Conservation (phyloP, 768 basidiomycete genomes). For the Clitopilus passeckerianus region DNA sequence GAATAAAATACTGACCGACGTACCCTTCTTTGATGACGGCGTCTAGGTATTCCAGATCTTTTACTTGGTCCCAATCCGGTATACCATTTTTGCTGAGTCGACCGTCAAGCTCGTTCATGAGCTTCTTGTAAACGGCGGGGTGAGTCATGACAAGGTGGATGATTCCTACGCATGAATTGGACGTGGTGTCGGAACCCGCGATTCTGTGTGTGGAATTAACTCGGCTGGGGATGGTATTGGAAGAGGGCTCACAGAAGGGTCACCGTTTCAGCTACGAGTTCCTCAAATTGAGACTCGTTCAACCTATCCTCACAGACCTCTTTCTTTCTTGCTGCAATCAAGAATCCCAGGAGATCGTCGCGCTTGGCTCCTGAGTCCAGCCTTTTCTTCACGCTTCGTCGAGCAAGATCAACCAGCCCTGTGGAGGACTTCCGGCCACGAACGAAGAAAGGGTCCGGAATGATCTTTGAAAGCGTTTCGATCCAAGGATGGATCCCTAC, state of each 20-base stretch:
- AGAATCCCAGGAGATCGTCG: conserved; percentile 22
- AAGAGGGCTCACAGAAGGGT: conserved; percentile 19
- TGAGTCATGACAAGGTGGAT: conserved; percentile 19
- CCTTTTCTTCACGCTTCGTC: conserved; percentile 18
- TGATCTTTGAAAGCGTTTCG: conserved; percentile 10
- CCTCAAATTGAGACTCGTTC: conserved; percentile 13
- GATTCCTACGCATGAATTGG: conserved; percentile 25
- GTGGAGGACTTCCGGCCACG: conserved; percentile 16
- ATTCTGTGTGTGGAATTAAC: conserved; percentile 14
- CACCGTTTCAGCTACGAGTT: conserved; percentile 22
- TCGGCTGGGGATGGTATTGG: background rate
- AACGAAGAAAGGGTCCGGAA: conserved; percentile 21
- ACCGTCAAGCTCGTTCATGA: conserved; percentile 12
- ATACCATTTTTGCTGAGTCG: conserved; percentile 4
- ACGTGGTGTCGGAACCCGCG: conserved; percentile 29
- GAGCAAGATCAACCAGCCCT: conserved; percentile 16
- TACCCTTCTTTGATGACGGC: conserved; percentile 23
- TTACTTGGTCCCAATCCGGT: conserved; percentile 16
- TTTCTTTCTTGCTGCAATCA: conserved; percentile 14
- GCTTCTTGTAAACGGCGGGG: conserved; percentile 15
- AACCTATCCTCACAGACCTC: conserved; percentile 4
- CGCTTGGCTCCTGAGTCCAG: conserved; percentile 12
- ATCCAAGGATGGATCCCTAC: conserved; percentile 19
- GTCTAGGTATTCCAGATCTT: conserved; percentile 20
- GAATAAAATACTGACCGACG: background rate